A percentile compares a stretch with the other conserved stretches of the same genome.
phyloP scores from a whole-genome alignment of 1,284 basidiomycete genomes.

The Coniophora puteana region DNA sequence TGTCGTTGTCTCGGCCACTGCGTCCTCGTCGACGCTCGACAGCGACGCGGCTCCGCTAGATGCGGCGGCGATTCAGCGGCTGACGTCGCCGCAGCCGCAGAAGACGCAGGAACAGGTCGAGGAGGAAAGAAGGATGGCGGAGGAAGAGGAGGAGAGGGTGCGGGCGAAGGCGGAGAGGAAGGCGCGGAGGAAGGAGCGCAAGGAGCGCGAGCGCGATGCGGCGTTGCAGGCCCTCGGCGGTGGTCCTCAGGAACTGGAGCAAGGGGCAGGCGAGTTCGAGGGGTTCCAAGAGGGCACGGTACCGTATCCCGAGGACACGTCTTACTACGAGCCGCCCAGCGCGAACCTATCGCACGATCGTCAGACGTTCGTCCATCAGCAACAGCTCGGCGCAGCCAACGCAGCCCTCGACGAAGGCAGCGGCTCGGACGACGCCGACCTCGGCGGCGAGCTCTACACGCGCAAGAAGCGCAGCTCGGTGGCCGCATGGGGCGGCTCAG shows the following conservation, averaged over 20 bases:
- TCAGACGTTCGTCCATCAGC: neutral
- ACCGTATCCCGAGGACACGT: conserved; percentile 6
- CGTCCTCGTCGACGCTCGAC: conserved; percentile 55
- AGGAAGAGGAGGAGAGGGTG: conserved; percentile 38
- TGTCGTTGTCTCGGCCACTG: conserved; percentile 15
- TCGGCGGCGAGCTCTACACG: conserved; percentile 54
- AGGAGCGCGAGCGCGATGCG: conserved; percentile 39
- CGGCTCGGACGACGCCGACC: conserved; percentile 52
- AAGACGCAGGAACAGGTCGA: conserved; percentile 30
- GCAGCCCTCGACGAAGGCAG: conserved; percentile 14
- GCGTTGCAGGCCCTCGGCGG: conserved; percentile 37
- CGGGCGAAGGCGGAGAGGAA: conserved; percentile 45
- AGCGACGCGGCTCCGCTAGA: conserved; percentile 65
- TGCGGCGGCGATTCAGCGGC: conserved; percentile 44
- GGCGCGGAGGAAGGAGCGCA: conserved; percentile 40
- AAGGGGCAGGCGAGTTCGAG: conserved; percentile 42
- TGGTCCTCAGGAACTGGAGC: conserved; percentile 18
- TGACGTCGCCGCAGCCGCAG: conserved; percentile 36
- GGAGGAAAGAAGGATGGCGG: conserved; percentile 23
- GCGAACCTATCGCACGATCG: conserved; percentile 33
- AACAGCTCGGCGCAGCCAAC: conserved; percentile 11
- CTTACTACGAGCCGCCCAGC: conserved; percentile 25
- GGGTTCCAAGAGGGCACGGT: conserved; percentile 52
- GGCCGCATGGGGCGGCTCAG: conserved; percentile 32
- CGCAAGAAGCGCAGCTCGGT: conserved; percentile 29